Evolutionary conservation across 441 rosid genomes (phyloP).

Genomic region (Gossypium schwendimanii): DNA sequence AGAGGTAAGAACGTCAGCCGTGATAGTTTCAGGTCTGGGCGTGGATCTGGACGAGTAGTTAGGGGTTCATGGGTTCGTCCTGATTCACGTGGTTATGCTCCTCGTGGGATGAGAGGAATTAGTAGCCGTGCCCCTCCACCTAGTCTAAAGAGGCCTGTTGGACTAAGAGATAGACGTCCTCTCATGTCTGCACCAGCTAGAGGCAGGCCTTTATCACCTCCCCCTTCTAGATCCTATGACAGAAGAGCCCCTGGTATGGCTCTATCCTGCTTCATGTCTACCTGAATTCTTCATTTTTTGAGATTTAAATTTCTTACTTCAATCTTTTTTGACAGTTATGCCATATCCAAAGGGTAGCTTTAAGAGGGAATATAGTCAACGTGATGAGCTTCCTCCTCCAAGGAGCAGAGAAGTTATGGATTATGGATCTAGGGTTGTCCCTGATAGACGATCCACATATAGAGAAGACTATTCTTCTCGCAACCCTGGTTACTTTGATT

Average conservation of each 20-base stretch:
- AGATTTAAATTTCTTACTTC: background rate
- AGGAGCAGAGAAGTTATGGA: conserved; percentile 68
- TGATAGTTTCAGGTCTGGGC: conserved; percentile 55
- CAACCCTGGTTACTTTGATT: conserved; percentile 63
- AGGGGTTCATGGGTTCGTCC: conserved; percentile 70
- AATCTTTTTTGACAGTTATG: conserved; percentile 37
- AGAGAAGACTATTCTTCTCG: conserved; percentile 74
- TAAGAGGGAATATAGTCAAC: conserved; percentile 75
- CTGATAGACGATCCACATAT: conserved; percentile 68
- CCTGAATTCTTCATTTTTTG: background rate
- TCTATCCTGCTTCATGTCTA: conserved; percentile 10
- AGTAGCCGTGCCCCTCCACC: conserved; percentile 46
- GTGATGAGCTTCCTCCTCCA: conserved; percentile 74
- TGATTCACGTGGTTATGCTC: conserved; percentile 37
- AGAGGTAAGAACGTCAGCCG: conserved; percentile 55
- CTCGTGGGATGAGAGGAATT: conserved; percentile 41
- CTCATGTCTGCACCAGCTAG: conserved; percentile 56
- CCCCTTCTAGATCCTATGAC: conserved; percentile 63
- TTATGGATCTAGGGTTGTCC: conserved; percentile 62
- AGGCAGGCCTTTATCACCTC: conserved; percentile 50
- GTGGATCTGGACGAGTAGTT: conserved; percentile 47
- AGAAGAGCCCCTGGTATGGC: conserved; percentile 75
- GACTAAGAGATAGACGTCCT: conserved; percentile 66
- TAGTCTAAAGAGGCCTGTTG: conserved; percentile 50
- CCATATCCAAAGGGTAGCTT: conserved; percentile 62